phyloP scores from a whole-genome alignment of 78 protist genomes.

The Dictyostelium firmibasis region DNA sequence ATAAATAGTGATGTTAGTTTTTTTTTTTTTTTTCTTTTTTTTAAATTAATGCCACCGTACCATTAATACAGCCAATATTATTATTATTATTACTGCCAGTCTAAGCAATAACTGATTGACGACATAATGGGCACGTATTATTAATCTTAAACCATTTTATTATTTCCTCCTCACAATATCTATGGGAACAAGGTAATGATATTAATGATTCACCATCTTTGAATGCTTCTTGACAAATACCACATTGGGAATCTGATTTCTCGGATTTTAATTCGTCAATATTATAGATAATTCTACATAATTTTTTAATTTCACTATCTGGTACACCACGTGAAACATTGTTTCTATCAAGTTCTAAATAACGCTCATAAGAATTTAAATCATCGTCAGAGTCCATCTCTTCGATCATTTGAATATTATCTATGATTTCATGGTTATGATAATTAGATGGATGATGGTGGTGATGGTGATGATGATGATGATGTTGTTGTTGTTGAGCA shows the following conservation, averaged over 20 bases:
- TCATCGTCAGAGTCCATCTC: not conserved
- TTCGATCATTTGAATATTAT: not conserved
- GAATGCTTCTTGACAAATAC: slow-evolving; percentile 60
- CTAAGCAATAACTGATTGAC: not conserved
- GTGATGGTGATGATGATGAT: not conserved
- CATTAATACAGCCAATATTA: not conserved
- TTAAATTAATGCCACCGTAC: not conserved
- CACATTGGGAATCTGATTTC: not conserved
- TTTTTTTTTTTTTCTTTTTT: not conserved
- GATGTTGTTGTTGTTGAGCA: not conserved
- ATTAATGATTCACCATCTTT: slow-evolving; percentile 43
- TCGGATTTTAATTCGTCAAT: not conserved
- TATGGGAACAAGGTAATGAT: slow-evolving; percentile 45
- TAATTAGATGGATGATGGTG: not conserved
- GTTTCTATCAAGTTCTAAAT: slow-evolving; percentile 23
- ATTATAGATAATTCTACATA: not conserved
- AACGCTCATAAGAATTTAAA: slow-evolving; percentile 2
- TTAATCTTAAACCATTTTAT: slow-evolving; percentile 31
- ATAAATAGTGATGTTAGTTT: too few relatives aligned
- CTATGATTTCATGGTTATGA: not conserved
- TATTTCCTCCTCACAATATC: slow-evolving; percentile 42
- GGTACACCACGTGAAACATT: slow-evolving; percentile 68
- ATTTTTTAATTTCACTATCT: slow-evolving; percentile 22
- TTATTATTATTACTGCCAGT: not conserved
- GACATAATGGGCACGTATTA: slow-evolving; percentile 66